phyloP scores from a whole-genome alignment of 805 yeast genomes.

The Candida orba region DNA sequence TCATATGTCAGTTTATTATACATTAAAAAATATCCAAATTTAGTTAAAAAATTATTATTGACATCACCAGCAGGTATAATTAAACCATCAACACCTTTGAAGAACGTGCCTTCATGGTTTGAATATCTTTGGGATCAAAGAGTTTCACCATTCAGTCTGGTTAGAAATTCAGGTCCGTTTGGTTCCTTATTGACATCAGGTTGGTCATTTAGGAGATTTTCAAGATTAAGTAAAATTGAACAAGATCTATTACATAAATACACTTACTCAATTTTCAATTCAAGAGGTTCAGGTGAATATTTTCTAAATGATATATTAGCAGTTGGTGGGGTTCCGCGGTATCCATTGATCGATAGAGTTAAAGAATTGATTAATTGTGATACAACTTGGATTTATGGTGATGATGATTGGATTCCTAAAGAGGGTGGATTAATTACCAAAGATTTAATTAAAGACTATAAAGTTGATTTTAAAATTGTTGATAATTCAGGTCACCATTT shows the following conservation, averaged over 20 bases:
- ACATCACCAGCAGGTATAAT: slow-evolving; percentile 88
- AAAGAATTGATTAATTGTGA: slow-evolving; percentile 43
- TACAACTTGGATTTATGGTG: slow-evolving; percentile 82
- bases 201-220: slow-evolving; percentile 82
- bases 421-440: slow-evolving; percentile 32
- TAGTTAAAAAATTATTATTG: slow-evolving; percentile 62
- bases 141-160: slow-evolving; percentile 77
- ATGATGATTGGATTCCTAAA: slow-evolving; percentile 58
- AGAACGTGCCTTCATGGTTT: slow-evolving; percentile 69
- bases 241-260: slow-evolving; percentile 67
- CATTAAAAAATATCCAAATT: slow-evolving; percentile 51
- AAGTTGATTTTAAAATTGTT: slow-evolving; percentile 34
- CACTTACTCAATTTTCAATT: slow-evolving; percentile 76
- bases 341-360: slow-evolving; percentile 48
- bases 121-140: slow-evolving; percentile 77
- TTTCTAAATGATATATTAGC: slow-evolving; percentile 75
- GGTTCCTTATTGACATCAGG: slow-evolving; percentile 85
- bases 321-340: slow-evolving; percentile 87
- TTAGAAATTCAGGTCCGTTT: slow-evolving; percentile 68
- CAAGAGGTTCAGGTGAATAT: slow-evolving; percentile 90
- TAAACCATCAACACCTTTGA: slow-evolving; percentile 33
- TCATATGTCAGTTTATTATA: slow-evolving; percentile 73
- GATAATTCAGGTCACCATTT: slow-evolving; percentile 69
- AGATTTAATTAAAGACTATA: slow-evolving; percentile 19
- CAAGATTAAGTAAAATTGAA: slow-evolving; percentile 36